Conservation (phyloP, 345 rosid genomes). For the Populus alba region DNA sequence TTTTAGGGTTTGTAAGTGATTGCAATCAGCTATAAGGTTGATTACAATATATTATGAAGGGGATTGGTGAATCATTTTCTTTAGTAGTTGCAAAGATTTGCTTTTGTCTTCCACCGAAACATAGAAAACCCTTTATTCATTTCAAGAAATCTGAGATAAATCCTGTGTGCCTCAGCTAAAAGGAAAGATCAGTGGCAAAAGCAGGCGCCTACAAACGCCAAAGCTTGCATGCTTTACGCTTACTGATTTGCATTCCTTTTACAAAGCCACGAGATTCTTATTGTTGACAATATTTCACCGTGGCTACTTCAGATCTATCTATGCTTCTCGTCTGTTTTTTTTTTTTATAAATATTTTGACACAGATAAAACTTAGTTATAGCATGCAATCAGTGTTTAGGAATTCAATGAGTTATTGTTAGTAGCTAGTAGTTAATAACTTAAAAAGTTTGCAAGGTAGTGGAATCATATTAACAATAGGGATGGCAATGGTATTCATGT, state of each 20-base stretch:
- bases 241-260: not conserved
- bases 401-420: too few relatives aligned
- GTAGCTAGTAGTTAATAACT: too few relatives aligned
- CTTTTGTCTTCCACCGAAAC: not conserved
- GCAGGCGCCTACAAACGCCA: not conserved
- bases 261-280: not conserved
- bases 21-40: not conserved
- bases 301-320: too few relatives aligned
- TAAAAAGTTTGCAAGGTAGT: too few relatives aligned
- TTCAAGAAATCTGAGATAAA: not conserved
- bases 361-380: too few relatives aligned
- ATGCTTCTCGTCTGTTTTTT: too few relatives aligned
- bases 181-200: not conserved
- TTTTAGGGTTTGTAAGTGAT: not conserved
- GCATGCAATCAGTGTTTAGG: too few relatives aligned
- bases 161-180: not conserved
- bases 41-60: not conserved
- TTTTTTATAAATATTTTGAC: too few relatives aligned
- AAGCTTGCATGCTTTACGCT: not conserved
- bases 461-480: too few relatives aligned
- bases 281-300: not conserved
- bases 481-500: too few relatives aligned
- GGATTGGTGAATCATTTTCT: not conserved
- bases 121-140: not conserved
- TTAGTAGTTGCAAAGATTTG: not conserved